Conservation (phyloP, 2,329 filamentous ascomycete species). For the Rutstroemia sp. region DNA sequence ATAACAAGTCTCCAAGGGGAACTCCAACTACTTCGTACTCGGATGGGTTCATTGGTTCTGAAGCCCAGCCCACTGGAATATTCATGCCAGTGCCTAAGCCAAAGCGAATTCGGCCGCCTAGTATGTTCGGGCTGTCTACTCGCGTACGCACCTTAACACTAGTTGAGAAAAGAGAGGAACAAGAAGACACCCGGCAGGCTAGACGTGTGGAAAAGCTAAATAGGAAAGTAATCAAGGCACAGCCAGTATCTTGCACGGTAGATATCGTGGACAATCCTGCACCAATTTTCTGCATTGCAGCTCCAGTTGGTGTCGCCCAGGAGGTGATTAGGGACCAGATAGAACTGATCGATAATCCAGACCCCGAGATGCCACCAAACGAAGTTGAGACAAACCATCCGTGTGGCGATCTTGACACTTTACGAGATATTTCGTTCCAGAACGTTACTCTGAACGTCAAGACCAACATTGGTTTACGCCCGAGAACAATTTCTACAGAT, state of each 20-base stretch:
- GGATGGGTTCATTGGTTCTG: conserved; percentile 24
- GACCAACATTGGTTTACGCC: neutral
- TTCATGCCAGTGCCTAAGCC: conserved; percentile 16
- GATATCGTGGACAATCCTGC: neutral
- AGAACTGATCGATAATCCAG: neutral
- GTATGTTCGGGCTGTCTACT: neutral
- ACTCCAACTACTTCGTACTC: conserved; percentile 11
- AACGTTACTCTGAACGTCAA: no score
- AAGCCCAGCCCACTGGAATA: conserved; percentile 19
- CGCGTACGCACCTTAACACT: conserved; percentile 10
- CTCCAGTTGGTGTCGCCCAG: neutral
- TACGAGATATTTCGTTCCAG: no score
- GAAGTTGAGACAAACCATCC: no score
- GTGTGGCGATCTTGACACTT: no score
- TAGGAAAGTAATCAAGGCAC: neutral
- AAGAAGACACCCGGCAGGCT: neutral
- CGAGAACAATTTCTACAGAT: neutral
- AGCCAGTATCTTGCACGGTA: no score
- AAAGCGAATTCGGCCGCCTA: neutral
- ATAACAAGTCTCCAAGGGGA: neutral
- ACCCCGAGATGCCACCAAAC: neutral
- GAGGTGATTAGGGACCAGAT: neutral
- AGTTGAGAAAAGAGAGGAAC: conserved; percentile 7
- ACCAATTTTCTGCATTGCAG: neutral
- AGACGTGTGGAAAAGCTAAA: neutral